These are phyloP conservation scores for Paspalum vaginatum DNA, from an alignment of 176 grass and related monocot genomes.

Conservation along the genomic window DNA sequence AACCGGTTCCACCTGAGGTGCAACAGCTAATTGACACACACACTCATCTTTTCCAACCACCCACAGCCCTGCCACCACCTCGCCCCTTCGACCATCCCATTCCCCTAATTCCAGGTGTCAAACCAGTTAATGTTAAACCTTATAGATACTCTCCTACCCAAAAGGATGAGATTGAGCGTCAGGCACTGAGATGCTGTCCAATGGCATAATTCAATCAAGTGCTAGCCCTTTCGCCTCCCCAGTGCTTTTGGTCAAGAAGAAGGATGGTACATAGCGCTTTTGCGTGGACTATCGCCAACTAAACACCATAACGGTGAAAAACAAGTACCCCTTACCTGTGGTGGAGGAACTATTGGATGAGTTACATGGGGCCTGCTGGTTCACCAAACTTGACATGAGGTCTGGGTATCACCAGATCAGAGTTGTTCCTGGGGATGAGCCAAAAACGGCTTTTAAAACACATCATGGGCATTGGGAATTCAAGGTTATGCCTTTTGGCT, in stretches of 20 bases:
- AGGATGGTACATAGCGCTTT: too few relatives aligned
- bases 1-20: accelerated
- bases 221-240: not conserved
- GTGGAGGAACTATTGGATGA: not conserved
- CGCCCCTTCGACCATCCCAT: too few relatives aligned
- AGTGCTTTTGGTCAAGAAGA: not conserved
- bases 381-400: not conserved
- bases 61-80: too few relatives aligned
- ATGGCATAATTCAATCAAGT: not conserved
- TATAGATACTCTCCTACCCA: not conserved
- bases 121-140: not conserved
- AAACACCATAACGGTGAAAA: not conserved
- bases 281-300: not conserved
- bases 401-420: too few relatives aligned
- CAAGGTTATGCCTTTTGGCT: too few relatives aligned
- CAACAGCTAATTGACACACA: too few relatives aligned
- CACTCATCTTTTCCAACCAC: accelerated
- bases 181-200: not conserved
- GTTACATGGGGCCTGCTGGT: not conserved
- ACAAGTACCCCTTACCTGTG: not conserved
- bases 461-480: too few relatives aligned
- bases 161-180: not conserved
- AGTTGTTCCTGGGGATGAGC: too few relatives aligned
- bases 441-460: too few relatives aligned
- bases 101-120: accelerated